phyloP scores from a whole-genome alignment of 345 rosid genomes.

The Syzygium aqueum region DNA sequence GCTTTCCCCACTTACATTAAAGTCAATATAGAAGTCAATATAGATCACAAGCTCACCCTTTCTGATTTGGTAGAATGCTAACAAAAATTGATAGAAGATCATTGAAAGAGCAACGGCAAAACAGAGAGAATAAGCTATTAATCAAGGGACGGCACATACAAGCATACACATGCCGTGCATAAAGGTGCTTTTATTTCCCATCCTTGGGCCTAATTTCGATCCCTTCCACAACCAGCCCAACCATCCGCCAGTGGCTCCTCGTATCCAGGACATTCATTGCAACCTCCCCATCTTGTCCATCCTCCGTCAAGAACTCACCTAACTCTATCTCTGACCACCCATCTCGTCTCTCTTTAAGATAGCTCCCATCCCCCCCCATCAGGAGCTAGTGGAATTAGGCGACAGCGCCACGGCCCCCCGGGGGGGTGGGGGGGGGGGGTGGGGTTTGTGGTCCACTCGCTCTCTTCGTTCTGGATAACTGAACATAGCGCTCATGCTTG shows the following conservation, averaged over 20 bases:
- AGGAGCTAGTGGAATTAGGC: background rate
- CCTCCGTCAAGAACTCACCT: slow-evolving; percentile 12
- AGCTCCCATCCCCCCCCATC: background rate
- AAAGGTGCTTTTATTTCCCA: background rate
- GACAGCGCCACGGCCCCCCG: no score
- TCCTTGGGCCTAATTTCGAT: background rate
- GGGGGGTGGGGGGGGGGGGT: no score
- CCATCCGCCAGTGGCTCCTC: background rate
- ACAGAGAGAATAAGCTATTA: background rate
- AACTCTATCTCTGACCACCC: slow-evolving; percentile 21
- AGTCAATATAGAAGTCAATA: background rate
- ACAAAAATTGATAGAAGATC: background rate
- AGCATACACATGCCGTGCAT: background rate
- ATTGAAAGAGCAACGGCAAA: background rate
- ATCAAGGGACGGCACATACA: background rate
- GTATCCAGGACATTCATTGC: slow-evolving; percentile 7
- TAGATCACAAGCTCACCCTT: background rate
- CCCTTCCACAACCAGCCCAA: slow-evolving; percentile 3
- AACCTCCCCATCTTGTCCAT: slow-evolving; percentile 8
- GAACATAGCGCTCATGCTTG: background rate
- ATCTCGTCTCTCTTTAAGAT: background rate
- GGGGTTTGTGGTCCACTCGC: no score
- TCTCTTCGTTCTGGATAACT: background rate
- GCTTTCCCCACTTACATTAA: background rate
- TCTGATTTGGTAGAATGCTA: background rate